These are phyloP conservation scores for Sesbania bispinosa DNA, from an alignment of 306 rosid species.

Conservation along the genomic window DNA sequence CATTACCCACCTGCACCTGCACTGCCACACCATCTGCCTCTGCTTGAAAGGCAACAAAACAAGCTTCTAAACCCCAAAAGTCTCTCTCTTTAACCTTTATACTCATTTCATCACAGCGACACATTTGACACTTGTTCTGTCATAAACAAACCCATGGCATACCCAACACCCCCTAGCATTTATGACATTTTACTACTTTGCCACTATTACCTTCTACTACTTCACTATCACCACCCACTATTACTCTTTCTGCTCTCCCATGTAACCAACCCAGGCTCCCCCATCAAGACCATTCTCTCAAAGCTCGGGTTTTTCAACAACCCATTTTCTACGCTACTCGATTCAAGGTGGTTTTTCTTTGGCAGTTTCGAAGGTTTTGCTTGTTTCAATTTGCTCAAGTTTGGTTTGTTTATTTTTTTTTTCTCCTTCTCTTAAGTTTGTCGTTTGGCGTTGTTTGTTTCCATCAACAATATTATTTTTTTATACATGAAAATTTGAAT, in stretches of 20 bases:
- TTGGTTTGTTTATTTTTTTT: constrained; percentile 17
- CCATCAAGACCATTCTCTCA: constrained; percentile 19
- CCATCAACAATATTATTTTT: background rate
- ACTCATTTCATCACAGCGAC: constrained; percentile 10
- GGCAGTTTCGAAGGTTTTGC: constrained; percentile 32
- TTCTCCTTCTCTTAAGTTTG: constrained; percentile 31
- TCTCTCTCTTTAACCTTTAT: background rate
- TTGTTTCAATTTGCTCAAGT: constrained; percentile 25
- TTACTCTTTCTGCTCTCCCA: background rate
- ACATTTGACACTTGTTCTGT: constrained; percentile 44
- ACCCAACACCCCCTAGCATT: constrained; percentile 40
- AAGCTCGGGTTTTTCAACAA: constrained; percentile 33
- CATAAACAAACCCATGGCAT: constrained; percentile 29
- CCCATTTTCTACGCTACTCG: constrained; percentile 46
- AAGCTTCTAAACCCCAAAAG: constrained; percentile 32
- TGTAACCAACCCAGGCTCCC: constrained; percentile 19
- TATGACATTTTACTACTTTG: constrained; percentile 53
- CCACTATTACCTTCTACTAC: constrained; percentile 26
- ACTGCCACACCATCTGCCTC: constrained; percentile 17
- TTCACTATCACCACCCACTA: background rate
- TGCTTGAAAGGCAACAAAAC: constrained; percentile 25
- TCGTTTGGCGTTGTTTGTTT: constrained; percentile 41
- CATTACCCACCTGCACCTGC: background rate
- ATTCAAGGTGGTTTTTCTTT: constrained; percentile 23
- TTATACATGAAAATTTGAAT: constrained; percentile 26